Evolutionary conservation across 2,329 filamentous ascomycete species (phyloP), one percentile per base, ranked within the genome.

Genomic region (Claviceps africana): DNA sequence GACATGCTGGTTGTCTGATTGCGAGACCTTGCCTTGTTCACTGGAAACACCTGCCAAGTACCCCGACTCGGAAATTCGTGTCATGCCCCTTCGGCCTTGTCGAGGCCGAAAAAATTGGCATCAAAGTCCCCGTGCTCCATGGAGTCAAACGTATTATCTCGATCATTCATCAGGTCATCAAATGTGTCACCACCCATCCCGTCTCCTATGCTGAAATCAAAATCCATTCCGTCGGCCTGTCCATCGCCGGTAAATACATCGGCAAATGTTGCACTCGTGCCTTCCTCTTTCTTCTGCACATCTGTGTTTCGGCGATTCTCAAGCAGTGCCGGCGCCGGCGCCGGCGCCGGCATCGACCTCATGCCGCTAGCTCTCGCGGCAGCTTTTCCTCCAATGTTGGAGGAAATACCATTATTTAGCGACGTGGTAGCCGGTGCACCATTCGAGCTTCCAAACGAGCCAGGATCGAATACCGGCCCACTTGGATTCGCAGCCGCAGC

Each of bases 71-170:
- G 15, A 42, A 6, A 30, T 22, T 15, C 3, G 10, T 21, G 28
- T 58, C 50, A 63, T 17, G 54, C 40, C 19, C 56, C 57, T 19
- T 62, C 56, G 3, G 58, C 49, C 40, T 60, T 58, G 37, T 66
- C 62, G 2, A 73, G 61, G 7, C 66, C 68, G 56, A 77, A 77
- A 54, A 70, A 77, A 3, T 67, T 64, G 22, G 70, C 64, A 54
- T 78, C 73, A 53, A 74, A 76, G 47, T 74, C 70, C 8, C 67
- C 70, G 57, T 72, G 70, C 51, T 69, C 69, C 58, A 72, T 65
- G 50, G 59, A 52, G 43, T 72, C 69, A 54, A 70, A 71, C 8
- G 60, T 68, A 53, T 65, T 66, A 50, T 66, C 65, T 21, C 72
- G 73, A 56, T 63, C 64, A 48, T 65, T 65, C 60, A 71, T 78